Evolutionary conservation across 1,284 basidiomycete genomes (phyloP).

Genomic region (Sanguinoderma infundibulare): DNA sequence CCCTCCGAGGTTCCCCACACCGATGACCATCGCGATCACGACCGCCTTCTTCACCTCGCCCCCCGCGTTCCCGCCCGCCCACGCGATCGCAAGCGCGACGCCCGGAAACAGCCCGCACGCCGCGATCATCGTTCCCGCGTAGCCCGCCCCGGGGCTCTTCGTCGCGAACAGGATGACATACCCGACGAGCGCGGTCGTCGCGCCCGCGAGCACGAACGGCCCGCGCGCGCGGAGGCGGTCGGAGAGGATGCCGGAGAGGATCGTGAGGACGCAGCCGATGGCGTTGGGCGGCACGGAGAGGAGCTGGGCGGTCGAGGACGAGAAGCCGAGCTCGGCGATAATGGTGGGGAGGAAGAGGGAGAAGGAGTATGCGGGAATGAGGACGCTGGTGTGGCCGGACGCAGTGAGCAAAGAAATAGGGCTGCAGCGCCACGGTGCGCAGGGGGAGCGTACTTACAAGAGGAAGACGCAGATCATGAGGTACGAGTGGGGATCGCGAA

Average conservation of each 20-base stretch:
- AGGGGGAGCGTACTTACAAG: constrained; percentile 14
- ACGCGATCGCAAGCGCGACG: constrained; percentile 61
- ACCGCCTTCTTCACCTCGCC: constrained; percentile 72
- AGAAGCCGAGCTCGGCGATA: constrained; percentile 35
- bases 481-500: constrained; percentile 43
- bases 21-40: constrained; percentile 68
- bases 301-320: constrained; percentile 30
- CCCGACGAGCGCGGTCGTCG: constrained; percentile 58
- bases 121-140: constrained; percentile 63
- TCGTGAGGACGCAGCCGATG: constrained; percentile 17
- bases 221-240: constrained; percentile 39
- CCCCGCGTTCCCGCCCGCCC: constrained; percentile 70
- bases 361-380: constrained; percentile 21
- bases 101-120: constrained; percentile 65
- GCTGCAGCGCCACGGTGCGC: neutral
- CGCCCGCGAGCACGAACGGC: constrained; percentile 59
- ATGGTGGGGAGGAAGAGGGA: constrained; percentile 34
- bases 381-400: constrained; percentile 2
- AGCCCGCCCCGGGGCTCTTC: constrained; percentile 53
- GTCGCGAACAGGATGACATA: constrained; percentile 64
- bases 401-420: constrained; percentile 60
- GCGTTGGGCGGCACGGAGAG: constrained; percentile 27
- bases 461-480: constrained; percentile 37
- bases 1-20: constrained; percentile 65
- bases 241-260: constrained; percentile 14